Base-by-base conservation (phyloP, 176 grass and related monocot species). In the Neostapfia colusana region DNA sequence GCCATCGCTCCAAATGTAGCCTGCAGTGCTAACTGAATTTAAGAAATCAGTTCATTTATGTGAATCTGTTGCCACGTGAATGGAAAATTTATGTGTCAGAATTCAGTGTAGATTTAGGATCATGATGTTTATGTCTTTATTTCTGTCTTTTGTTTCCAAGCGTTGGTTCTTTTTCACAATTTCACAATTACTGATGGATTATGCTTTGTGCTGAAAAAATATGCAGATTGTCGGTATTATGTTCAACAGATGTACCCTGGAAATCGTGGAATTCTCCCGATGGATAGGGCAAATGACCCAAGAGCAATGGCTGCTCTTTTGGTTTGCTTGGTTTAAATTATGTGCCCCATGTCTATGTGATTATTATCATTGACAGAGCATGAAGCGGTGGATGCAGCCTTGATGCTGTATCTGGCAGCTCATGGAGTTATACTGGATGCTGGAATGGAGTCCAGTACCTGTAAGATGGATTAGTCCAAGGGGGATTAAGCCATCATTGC, bases 211-310 rank as follows among this genome's bases (percentile, higher is more conserved):
- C 58, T 84, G 63, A 18, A 23, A 74, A 74, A 56, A 64, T 25
- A 45, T 73, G 54, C 93, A 96, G 93, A 87, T 87, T 85, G 74
- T 86, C 66, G n/a, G 77, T 96, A 54, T 80, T 82, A 89, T 92
- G 89, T 79, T 96, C 70, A 85, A 67, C 87, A 83, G 72, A 88
- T 86, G 85, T 82, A 81, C 79, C 75, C 87, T 91, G 64, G 72
- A 86, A 77, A 84, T 68, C 82, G 82, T 87, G 55, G 84, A 63
- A 77, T 85, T 76, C 84, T 15, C 83, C 86, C 74, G 66, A 87
- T 80, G 89, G 93, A 70, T 85, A 85, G 93, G 83, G 79, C 70
- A 65, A 73, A 73, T 69, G 63, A 79, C 39, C 6, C 57, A 70
- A 84, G 77, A 85, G 81, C 65, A 65, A 58, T 0, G 38, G 70